Evolutionary conservation across 2,329 filamentous ascomycete species (phyloP).

Genomic region (Falciphora oryzae): DNA sequence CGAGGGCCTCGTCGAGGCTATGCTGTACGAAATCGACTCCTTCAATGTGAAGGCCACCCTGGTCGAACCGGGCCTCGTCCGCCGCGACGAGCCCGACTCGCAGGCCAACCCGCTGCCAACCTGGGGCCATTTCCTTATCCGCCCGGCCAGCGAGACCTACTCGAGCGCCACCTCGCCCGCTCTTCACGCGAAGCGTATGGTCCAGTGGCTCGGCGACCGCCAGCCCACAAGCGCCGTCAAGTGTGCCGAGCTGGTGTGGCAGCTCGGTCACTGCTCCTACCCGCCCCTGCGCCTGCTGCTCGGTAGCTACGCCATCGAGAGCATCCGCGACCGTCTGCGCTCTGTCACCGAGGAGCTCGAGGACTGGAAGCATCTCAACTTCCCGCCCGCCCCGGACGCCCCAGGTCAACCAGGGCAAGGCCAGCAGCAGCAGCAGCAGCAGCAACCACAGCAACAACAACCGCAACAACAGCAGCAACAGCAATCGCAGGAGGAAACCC

Average conservation of each 20-base stretch:
- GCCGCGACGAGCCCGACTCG: slow-evolving; percentile 63
- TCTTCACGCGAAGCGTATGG: slow-evolving; percentile 81
- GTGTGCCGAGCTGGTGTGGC: slow-evolving; percentile 89
- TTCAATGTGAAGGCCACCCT: slow-evolving; percentile 94
- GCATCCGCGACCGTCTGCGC: slow-evolving; percentile 80
- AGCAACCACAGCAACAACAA: background rate
- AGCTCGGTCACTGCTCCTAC: slow-evolving; percentile 90
- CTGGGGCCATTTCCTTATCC: slow-evolving; percentile 90
- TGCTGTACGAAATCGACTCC: slow-evolving; percentile 88
- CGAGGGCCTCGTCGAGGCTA: slow-evolving; percentile 89
- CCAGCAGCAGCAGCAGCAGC: slow-evolving; percentile 20
- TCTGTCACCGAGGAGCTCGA: slow-evolving; percentile 93
- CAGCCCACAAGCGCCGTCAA: slow-evolving; percentile 92
- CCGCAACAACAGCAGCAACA: slow-evolving; percentile 15
- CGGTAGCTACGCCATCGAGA: slow-evolving; percentile 92
- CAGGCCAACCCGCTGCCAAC: slow-evolving; percentile 56
- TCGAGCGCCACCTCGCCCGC: slow-evolving; percentile 72
- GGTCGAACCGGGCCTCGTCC: slow-evolving; percentile 83
- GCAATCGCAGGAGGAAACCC: background rate
- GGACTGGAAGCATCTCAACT: slow-evolving; percentile 86
- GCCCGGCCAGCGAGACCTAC: slow-evolving; percentile 78
- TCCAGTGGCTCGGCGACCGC: slow-evolving; percentile 89
- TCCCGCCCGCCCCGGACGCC: slow-evolving; percentile 41
- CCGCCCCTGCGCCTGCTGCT: slow-evolving; percentile 82
- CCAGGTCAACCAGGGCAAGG: slow-evolving; percentile 11